These are phyloP conservation scores for Lodderomyces orthopsilosis DNA, from an alignment of 1,139 yeast genomes.

Conservation along the genomic window DNA sequence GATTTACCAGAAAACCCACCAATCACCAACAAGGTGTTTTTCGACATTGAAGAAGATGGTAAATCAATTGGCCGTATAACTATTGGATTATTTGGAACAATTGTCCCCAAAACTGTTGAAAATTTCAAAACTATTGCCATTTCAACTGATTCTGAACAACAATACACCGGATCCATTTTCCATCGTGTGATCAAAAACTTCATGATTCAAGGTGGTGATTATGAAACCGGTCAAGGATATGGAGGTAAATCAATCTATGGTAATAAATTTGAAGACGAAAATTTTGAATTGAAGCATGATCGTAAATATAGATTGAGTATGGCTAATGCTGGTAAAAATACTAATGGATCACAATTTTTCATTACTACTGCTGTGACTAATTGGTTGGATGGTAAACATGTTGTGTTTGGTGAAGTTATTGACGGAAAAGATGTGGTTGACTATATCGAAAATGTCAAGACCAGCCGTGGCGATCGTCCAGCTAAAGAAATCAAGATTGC, in stretches of 20 bases:
- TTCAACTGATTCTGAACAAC: conserved; percentile 55
- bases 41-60: conserved; percentile 84
- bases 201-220: conserved; percentile 66
- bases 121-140: conserved; percentile 59
- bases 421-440: conserved; percentile 66
- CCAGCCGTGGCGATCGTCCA: conserved; percentile 52
- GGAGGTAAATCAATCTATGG: conserved; percentile 64
- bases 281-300: conserved; percentile 55
- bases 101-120: conserved; percentile 59
- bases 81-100: conserved; percentile 68
- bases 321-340: conserved; percentile 65
- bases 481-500: conserved; percentile 47
- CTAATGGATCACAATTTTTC: conserved; percentile 66
- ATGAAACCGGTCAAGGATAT: conserved; percentile 56
- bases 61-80: conserved; percentile 64
- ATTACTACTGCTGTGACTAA: conserved; percentile 60
- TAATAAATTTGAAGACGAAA: conserved; percentile 55
- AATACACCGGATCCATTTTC: conserved; percentile 51
- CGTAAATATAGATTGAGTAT: conserved; percentile 57
- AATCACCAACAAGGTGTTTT: conserved; percentile 74
- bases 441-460: conserved; percentile 52
- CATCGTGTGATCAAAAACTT: conserved; percentile 58
- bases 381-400: conserved; percentile 70
- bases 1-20: conserved; percentile 50
- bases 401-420: conserved; percentile 76